Base-by-base conservation (phyloP, 768 basidiomycete species). In the Rhodotorula graminis region DNA sequence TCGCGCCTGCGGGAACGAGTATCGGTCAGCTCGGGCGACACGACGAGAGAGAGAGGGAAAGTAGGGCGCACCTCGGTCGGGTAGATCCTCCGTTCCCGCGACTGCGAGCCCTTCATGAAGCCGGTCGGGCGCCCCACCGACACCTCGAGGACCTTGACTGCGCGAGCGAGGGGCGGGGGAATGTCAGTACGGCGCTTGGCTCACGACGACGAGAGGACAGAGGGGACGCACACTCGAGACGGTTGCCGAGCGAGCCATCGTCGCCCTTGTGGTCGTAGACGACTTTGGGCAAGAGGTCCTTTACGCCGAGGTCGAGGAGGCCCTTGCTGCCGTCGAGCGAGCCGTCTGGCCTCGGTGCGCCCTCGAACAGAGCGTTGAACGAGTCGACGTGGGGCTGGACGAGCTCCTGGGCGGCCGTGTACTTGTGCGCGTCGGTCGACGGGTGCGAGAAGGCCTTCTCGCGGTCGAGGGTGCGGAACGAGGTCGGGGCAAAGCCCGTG, bases 321-420 rank as follows among this genome's bases (percentile, higher is more conserved):
- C 96, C 96, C 47, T 85, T 85, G 23, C 88, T 88, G 77, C 89
- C 88, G 18, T 27, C 31, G n/a, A 69, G 42, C 21, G 64, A 31
- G 27, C 67, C 89, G 88, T 58, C 84, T 79, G 69, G 88, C 87
- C 66, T 90, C 90, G 65, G 90, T 88, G 80, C 73, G 23, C 75
- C 93, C 78, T 97, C 94, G 80, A 97, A 94, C 40, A 99, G 85
- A 25, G 92, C 89, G 81, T 98, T 95, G 85, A 99, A 98, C 52
- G 91, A 93, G 81, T 97, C 90, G 73, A 98, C 87, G 80, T 97
- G 94, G 12, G 96, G 95, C 33, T 87, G 83, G 65, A 97, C 92
- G 78, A 97, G 91, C 82, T 95, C 91, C 77, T 96, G 92, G 71
- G 98, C 84, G 65, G 90, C 90, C 29, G 87, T 87, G 75, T 91